Base-by-base conservation (phyloP, 371 early-diverging fungal genomes). In the Enterocytospora artemiae region DNA sequence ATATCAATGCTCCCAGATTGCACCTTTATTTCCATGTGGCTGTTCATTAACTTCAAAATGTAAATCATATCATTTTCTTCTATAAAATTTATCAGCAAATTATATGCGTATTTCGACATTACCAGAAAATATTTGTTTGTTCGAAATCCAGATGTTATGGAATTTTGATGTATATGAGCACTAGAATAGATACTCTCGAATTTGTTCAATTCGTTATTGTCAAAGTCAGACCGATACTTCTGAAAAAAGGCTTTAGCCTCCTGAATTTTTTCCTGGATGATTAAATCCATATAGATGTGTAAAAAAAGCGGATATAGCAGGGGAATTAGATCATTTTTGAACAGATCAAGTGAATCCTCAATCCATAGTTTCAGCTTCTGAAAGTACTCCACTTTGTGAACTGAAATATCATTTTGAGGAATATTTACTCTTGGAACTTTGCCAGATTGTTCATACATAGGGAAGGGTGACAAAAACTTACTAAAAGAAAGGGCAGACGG, bases 241-340 rank as follows among this genome's bases (percentile, higher is more conserved):
- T 86, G 82, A 76, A 90, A 84, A 71, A 96, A 90, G 46, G 83
- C 72, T n/a, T 76, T 75, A 2, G 88, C 88, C 81, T 74, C 55
- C 44, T 56, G 59, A 24, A 50, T 50, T 27, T 69, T 62, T 20
- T 75, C 41, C 43, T 46, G 65, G 24, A 73, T 75, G 14, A 90
- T 81, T 51, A 97, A 76, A 67, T 94, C 90, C 45, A 97, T 80
- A 76, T 89, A 96, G 28, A 84, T 81, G 73, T 96, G 89, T 1
- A 92, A 84, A 75, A 91, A 96, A 5, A 93, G 71, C 1, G 96
- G 96, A 76, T 86, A 95, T 14, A 95, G 80, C 1, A 91, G 80
- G 1, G 84, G 76, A 49, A 83, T 81, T 31, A 95, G 81, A 78
- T 95, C 94, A 41, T 83, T 72, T 56, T 73, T 75, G 52, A 79